Base-by-base conservation (phyloP, 495 filamentous ascomycete genomes). In the Penicillium odoratum region DNA sequence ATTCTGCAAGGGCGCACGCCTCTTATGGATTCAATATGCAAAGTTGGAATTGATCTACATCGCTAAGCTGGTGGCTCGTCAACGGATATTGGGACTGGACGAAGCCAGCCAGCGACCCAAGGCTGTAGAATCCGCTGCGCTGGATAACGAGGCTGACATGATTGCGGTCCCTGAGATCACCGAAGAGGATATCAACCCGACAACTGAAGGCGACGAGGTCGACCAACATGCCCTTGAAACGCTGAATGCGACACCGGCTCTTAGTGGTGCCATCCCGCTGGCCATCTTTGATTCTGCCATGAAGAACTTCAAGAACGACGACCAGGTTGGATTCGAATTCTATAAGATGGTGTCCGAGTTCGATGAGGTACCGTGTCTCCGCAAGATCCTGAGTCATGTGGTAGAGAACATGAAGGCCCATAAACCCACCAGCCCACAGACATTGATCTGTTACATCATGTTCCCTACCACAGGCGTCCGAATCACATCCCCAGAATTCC, bases 1-100 rank as follows among this genome's bases (percentile, higher is more conserved):
- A 47, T 96, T 97, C 67, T 96, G 92, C 71, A 89, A 86, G 54
- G 81, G 74, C 25, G 85, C 87, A 29, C 81, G 78, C 58, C 71
- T 76, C 11, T 64, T 98, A 36, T 98, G 93, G 94, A 63, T 95
- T 36, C 89, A 95, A 72, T 98, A 97, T 74, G 86, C 87, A 0
- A 89, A 89, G 71, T 80, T 96, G 73, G 94, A 98, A 76, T 87
- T 96, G 84, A 88, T 93, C 57, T 97, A 93, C 76, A 76, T 97
- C 44, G 84, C 83, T 21, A 91, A 92, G 69, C 85, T 97, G 63
- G 85, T 87, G 44, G 80, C 78, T 65, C 81, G 84, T 73, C 83
- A 85, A 77, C 81, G 78, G 59, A 84, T 92, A 54, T 68, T 93
- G 44, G 88, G 85, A 2, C 78, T 92, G 45, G 88, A 92, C 65